Conservation (phyloP, 2,329 filamentous ascomycete species). For the Phyllosticta paracitricarpa region DNA sequence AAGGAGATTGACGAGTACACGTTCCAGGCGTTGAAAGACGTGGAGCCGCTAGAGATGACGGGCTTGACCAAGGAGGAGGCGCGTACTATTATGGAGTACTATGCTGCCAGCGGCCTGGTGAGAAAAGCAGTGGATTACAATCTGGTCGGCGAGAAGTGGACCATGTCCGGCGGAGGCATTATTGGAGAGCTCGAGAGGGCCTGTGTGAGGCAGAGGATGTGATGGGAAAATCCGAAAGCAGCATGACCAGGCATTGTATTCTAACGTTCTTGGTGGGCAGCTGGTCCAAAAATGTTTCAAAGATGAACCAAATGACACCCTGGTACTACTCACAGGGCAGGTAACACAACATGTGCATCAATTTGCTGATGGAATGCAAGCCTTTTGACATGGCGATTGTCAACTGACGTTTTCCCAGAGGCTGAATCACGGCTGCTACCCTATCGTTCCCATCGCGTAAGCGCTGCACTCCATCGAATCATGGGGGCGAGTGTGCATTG, state of each 20-base stretch:
- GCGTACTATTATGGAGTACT: conserved; percentile 80
- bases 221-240: conserved; percentile 7
- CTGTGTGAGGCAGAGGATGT: conserved; percentile 35
- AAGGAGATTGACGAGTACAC: conserved; percentile 43
- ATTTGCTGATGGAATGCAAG: background rate
- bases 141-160: conserved; percentile 73
- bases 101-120: conserved; percentile 74
- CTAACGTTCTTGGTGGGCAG: background rate
- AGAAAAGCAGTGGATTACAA: conserved; percentile 59
- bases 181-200: conserved; percentile 78
- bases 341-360: background rate
- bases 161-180: conserved; percentile 67
- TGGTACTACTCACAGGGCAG: background rate
- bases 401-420: background rate
- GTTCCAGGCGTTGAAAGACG: conserved; percentile 33
- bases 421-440: background rate
- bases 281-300: background rate
- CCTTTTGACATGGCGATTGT: background rate
- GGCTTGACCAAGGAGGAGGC: conserved; percentile 68
- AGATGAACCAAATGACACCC: background rate
- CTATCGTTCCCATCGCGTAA: background rate
- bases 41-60: conserved; percentile 47
- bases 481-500: background rate
- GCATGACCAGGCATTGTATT: background rate
- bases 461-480: background rate